Conservation (phyloP, 805 yeast genomes). For the Hanseniaspora occidentalis region DNA sequence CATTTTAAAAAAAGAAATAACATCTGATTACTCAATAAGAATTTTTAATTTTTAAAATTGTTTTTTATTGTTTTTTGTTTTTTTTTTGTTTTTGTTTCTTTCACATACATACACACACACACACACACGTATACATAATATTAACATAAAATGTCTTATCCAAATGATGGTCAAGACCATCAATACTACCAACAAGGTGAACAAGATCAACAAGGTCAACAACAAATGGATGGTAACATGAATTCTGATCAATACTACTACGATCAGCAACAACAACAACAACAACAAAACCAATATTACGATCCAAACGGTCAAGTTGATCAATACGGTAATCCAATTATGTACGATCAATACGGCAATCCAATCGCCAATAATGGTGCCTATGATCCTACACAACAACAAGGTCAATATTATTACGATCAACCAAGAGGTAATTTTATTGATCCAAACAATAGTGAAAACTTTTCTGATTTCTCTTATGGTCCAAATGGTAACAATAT, state of each 20-base stretch:
- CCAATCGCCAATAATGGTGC: constrained; percentile 23
- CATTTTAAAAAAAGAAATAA: too few species aligned
- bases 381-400: constrained; percentile 33
- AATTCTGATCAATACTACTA: constrained; percentile 21
- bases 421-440: constrained; percentile 28
- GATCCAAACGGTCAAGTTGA: constrained; percentile 20
- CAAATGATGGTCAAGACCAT: constrained; percentile 8
- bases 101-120: too few species aligned
- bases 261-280: constrained; percentile 15
- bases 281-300: constrained; percentile 15
- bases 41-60: too few species aligned
- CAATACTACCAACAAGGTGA: constrained; percentile 14
- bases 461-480: constrained; percentile 54
- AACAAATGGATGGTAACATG: background rate
- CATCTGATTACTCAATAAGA: too few species aligned
- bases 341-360: constrained; percentile 24
- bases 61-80: too few species aligned
- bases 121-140: too few species aligned
- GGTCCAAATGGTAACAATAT: constrained; percentile 37
- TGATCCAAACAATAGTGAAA: constrained; percentile 38
- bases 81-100: too few species aligned
- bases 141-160: constrained; percentile 7
- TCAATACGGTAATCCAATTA: constrained; percentile 32
- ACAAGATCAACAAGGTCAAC: constrained; percentile 16
- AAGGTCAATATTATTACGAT: constrained; percentile 35